Base-by-base conservation (phyloP, 495 filamentous ascomycete genomes). In the Elaphomyces granulatus region DNA sequence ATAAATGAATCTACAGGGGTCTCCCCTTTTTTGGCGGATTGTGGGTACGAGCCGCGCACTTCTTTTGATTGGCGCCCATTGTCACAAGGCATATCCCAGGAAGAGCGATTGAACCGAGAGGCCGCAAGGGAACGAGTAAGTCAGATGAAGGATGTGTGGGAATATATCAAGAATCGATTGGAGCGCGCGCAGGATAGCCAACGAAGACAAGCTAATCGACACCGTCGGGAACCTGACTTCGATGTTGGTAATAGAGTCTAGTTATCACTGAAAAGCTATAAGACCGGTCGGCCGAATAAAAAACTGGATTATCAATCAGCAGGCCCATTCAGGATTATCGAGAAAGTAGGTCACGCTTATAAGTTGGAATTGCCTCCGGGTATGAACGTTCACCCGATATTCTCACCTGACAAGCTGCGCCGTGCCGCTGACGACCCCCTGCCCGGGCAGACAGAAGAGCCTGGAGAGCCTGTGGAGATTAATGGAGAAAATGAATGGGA, bases 321-420 rank as follows among this genome's bases (percentile, higher is more conserved):
- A 1, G 16, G 34, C 4, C 15, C 8, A 16, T 36, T 10, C 8
- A 36, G 21, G 34, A 20, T 36, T 18, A 31, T 31, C 28, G 28
- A 8, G 8, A 31, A 31, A n/a, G 28, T n/a, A n/a, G n/a, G n/a
- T n/a, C n/a, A n/a, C n/a, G n/a, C n/a, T n/a, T n/a, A n/a, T n/a
- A n/a, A n/a, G n/a, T 8, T 31, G 8, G 28, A 31, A 8, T n/a
- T 31, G 8, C n/a, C n/a, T 8, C 8, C 19, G 3, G 53, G 60
- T 34, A 62, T 36, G 4, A 40, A 41, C 10, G 40, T 50, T 10
- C 17, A 50, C 20, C 47, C n/a, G 10, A 32, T 50, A 2, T 43
- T 50, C 4, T 19, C 33, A 15, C 36, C 14, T 15, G 36, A 46
- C 8, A 50, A 50, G n/a, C 34, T 50, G 4, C 26, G 37, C 0